phyloP scores from a whole-genome alignment of 2,329 filamentous ascomycete genomes.

The Trichoderma arundinaceum region DNA sequence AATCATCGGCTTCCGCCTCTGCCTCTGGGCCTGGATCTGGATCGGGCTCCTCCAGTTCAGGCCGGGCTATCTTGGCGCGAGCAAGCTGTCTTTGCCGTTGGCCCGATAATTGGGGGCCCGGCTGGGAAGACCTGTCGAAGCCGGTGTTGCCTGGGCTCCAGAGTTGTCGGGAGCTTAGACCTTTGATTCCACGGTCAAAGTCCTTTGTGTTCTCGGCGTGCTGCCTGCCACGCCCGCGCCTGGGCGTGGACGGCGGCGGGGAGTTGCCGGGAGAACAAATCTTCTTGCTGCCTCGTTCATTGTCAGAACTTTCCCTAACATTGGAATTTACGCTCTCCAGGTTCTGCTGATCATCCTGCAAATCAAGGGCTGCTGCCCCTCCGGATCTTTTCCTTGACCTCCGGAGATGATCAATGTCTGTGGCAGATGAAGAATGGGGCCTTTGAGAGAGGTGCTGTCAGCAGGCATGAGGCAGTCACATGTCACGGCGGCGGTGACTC shows the following conservation, averaged over 20 bases:
- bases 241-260: constrained; percentile 35
- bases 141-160: constrained; percentile 40
- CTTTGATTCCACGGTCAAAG: constrained; percentile 39
- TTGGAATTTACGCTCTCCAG: not conserved
- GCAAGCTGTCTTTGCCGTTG: not conserved
- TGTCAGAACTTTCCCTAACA: constrained; percentile 30
- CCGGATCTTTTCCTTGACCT: constrained; percentile 5
- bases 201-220: constrained; percentile 33
- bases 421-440: constrained; percentile 13
- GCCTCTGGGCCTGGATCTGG: not conserved
- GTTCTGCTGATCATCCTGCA: not conserved
- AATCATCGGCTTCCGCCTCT: not conserved
- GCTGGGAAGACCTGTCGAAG: constrained; percentile 20
- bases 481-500: not conserved
- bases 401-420: constrained; percentile 7
- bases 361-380: not conserved
- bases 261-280: constrained; percentile 39
- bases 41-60: not conserved
- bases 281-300: constrained; percentile 38
- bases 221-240: constrained; percentile 33
- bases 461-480: not conserved
- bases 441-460: not conserved
- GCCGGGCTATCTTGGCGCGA: not conserved
- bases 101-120: constrained; percentile 3
- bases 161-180: constrained; percentile 37